A percentile compares a stretch with the other conserved stretches of the same genome.
phyloP scores from a whole-genome alignment of 192 early-diverging fungal species.

The Irineochytrium annulatum region DNA sequence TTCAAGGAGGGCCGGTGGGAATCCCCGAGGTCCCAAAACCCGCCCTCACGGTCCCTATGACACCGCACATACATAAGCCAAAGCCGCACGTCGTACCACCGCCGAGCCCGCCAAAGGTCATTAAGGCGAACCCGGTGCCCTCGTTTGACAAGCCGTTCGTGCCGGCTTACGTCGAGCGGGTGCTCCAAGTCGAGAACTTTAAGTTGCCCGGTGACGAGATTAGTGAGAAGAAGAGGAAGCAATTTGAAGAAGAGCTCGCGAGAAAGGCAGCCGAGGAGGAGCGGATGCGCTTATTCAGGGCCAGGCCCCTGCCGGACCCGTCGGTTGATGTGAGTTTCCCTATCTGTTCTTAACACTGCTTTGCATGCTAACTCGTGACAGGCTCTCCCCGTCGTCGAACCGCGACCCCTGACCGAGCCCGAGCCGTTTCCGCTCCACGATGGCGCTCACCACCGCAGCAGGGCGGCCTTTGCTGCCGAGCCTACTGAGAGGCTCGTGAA shows the following conservation, averaged over 20 bases:
- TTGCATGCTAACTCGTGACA: background rate
- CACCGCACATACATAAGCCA: slow-evolving; percentile 41
- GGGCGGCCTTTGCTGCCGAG: slow-evolving; percentile 6
- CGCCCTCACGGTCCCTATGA: slow-evolving; percentile 37
- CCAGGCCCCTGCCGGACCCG: slow-evolving; percentile 16
- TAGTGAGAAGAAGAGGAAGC: slow-evolving; percentile 46
- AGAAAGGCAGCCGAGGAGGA: slow-evolving; percentile 31
- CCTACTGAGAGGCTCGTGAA: background rate
- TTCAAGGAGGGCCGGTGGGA: slow-evolving; percentile 17
- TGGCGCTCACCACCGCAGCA: slow-evolving; percentile 36
- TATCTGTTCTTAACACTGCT: background rate
- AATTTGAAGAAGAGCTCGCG: slow-evolving; percentile 47
- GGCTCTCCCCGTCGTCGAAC: slow-evolving; percentile 38
- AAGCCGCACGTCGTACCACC: slow-evolving; percentile 27
- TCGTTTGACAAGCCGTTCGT: slow-evolving; percentile 31
- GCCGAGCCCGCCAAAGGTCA: slow-evolving; percentile 35
- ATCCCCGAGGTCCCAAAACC: slow-evolving; percentile 16
- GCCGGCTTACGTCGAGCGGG: slow-evolving; percentile 34
- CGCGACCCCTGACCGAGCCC: slow-evolving; percentile 42
- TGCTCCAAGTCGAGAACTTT: slow-evolving; percentile 35
- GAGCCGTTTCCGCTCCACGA: slow-evolving; percentile 56
- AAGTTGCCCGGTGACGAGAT: slow-evolving; percentile 61
- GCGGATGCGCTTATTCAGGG: slow-evolving; percentile 21
- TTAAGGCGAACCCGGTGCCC: slow-evolving; percentile 44
- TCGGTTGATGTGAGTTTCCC: slow-evolving; percentile 2